Evolutionary conservation across 75 land plant genomes (phyloP), one percentile per base, ranked within the genome.

Genomic region (Pinus tabuliformis): DNA sequence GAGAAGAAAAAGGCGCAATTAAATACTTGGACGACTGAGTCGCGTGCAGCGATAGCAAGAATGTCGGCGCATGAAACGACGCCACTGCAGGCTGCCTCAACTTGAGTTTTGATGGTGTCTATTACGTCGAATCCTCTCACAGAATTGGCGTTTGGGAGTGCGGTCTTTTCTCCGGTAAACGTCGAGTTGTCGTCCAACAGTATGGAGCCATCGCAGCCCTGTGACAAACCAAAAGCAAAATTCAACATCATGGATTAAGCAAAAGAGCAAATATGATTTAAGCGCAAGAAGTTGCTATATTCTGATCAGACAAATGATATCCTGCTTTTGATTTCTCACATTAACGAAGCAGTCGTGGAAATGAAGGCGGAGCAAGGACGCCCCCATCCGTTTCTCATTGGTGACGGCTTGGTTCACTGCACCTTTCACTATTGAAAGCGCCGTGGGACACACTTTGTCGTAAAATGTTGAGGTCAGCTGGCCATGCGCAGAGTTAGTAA

Each of bases 341-440:
- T 49, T 49, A 36, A 78, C 80, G 65, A 78, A 78, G 61, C 81
- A 80, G 62, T 80, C 81, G 80, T 80, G 81, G 57, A 80, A 80
- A 59, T 75, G 77, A 33, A 80, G 70, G 18, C 81, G 64, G 26
- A 80, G 80, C 37, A 80, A 30, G n/a, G 78, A 79, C 11, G 81
- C 81, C 14, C 37, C 73, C 73, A 70, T 70, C 11, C 73, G 73
- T 18, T 6, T 20, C 42, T 74, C 59, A 2, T 1, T 42, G 16
- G 9, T 3, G 28, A 52, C 36, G 6, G 75, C 30, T 14, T 20
- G 2, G 18, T 28, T 56, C 59, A 74, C 75, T 7, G 59, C 75
- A 9, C 28, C 75, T 74, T 56, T 37, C 6, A 42, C 54, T 37
- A 37, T 42, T 0, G 45, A 36, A n/a, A 14, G 39, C 21, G 45